These are phyloP conservation scores for Nicotiana sylvestris DNA, from an alignment of 257 asterid species.

Conservation along the genomic window DNA sequence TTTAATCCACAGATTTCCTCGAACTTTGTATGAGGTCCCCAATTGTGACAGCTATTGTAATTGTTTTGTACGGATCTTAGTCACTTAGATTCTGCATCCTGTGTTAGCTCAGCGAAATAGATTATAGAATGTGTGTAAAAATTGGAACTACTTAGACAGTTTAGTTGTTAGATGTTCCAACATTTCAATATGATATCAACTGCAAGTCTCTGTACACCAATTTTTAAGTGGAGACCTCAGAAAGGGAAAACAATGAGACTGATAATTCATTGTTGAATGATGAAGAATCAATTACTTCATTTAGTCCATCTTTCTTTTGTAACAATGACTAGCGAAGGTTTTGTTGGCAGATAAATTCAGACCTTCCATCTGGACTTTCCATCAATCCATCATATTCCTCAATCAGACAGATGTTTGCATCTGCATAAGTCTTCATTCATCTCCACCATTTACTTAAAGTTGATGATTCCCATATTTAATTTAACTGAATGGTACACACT, in stretches of 20 bases:
- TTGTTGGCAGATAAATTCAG: neutral
- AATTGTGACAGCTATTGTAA: neutral
- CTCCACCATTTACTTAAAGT: neutral
- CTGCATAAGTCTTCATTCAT: neutral
- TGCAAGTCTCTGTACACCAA: neutral
- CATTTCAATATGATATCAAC: neutral
- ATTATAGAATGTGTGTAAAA: neutral
- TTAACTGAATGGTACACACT: neutral
- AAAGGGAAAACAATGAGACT: neutral
- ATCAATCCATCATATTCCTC: neutral
- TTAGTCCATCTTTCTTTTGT: neutral
- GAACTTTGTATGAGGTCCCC: neutral
- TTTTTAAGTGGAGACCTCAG: neutral
- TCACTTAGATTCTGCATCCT: neutral
- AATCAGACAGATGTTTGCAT: neutral
- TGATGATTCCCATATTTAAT: neutral
- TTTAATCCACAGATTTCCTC: neutral
- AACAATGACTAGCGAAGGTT: neutral
- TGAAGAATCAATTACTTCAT: neutral
- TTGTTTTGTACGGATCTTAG: neutral
- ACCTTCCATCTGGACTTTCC: neutral
- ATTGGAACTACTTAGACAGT: neutral
- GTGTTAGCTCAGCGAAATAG: neutral
- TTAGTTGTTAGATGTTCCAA: neutral
- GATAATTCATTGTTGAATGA: neutral